Base-by-base conservation (phyloP, 2,329 filamentous ascomycete genomes). In the Nannizzia gypsea region DNA sequence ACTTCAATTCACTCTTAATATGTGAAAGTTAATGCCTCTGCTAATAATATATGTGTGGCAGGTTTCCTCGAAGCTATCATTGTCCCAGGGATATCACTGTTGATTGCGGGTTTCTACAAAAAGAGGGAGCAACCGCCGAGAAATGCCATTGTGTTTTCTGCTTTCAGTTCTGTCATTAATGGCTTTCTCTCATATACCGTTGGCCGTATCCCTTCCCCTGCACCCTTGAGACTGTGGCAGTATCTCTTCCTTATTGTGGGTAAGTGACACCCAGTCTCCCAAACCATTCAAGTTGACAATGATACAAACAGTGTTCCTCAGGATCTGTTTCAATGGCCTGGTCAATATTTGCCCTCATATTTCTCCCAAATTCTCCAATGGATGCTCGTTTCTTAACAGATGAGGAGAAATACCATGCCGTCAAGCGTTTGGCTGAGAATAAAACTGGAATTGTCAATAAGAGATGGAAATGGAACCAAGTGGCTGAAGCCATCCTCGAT, bases 211-310 rank as follows among this genome's bases (percentile, higher is more conserved):
- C 64, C 74, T n/a, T 69, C 76, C 50, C 61, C 67, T 20, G 66
- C 64, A 2, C 52, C 63, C 3, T 55, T 83, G 15, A 73, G 73
- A n/a, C 78, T 78, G 6, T 83, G 81, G 81, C 74, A 78, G 56
- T 81, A 78, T 74, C 79, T 83, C 72, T 83, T 81, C 66, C 77
- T 81, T 60, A 73, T 82, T 28, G 65, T 73, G 78, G 81, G 81
- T 59, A 13, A 34, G 57, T 56, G 17, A 26, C 34, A 26, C 20
- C 3, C 20, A 15, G 24, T 28, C 26, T 15, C 20, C 13, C 9
- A 28, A 24, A 24, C 8, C 26, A 24, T 11, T 15, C 13, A 26
- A 15, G 20, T 24, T 36, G 20, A 17, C 26, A 42, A 46, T 22
- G 44, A 50, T 26, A 24, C 34, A 2, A 38, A 26, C 11, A 55